These are phyloP conservation scores for Artemisia annua DNA, from an alignment of 129 eudicot species.

Conservation along the genomic window DNA sequence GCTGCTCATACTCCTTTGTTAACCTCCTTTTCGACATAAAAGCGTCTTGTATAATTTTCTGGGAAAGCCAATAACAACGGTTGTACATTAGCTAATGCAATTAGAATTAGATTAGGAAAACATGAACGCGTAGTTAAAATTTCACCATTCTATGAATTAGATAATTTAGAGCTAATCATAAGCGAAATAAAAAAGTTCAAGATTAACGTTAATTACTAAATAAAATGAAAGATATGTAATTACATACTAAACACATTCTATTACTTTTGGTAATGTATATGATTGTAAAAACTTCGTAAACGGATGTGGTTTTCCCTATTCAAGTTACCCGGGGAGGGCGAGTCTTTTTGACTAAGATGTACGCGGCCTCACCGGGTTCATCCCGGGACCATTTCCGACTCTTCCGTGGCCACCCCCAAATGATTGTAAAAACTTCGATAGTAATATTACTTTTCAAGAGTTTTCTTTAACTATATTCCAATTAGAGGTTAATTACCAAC, in stretches of 20 bases:
- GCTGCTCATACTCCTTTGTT: slow-evolving; percentile 60
- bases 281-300: background rate
- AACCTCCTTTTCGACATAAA: slow-evolving; percentile 52
- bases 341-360: no score
- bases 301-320: no score
- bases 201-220: background rate
- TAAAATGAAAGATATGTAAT: background rate
- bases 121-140: background rate
- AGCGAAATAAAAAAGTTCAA: background rate
- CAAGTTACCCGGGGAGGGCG: no score
- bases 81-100: background rate
- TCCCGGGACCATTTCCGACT: no score
- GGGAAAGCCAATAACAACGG: slow-evolving; percentile 15
- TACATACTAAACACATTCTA: background rate
- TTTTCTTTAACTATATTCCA: no score
- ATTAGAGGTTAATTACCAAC: background rate
- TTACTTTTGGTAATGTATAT: background rate
- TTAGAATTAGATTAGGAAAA: background rate
- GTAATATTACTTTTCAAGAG: no score
- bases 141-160: background rate
- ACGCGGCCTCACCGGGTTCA: no score
- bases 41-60: slow-evolving; percentile 62
- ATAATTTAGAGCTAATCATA: background rate
- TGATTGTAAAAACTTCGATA: no score
- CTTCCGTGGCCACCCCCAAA: no score